Conservation (phyloP, 257 asterid species). For the Solanum medicagineum region DNA sequence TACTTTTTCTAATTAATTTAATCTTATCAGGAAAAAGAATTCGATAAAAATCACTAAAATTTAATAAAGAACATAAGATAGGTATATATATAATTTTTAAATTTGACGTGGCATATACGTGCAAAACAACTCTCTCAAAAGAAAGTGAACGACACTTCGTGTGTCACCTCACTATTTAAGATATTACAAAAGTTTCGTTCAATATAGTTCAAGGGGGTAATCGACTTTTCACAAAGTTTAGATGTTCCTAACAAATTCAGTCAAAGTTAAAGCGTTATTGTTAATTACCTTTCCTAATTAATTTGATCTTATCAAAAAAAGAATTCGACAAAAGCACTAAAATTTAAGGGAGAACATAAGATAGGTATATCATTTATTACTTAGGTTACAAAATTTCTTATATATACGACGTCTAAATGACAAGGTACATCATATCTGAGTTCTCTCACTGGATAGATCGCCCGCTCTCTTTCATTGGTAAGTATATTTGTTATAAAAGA, state of each 20-base stretch:
- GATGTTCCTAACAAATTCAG: too few relatives aligned
- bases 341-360: too few relatives aligned
- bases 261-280: not conserved
- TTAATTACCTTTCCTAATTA: not conserved
- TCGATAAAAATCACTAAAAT: not conserved
- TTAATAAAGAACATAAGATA: not conserved
- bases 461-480: not conserved
- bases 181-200: too few relatives aligned
- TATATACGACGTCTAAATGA: not conserved
- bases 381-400: not conserved
- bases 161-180: too few relatives aligned
- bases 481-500: not conserved
- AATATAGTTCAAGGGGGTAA: too few relatives aligned
- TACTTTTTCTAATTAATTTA: too few relatives aligned
- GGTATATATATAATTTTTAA: not conserved
- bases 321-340: not conserved
- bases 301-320: too few relatives aligned
- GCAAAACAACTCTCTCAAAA: too few relatives aligned
- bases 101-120: too few relatives aligned
- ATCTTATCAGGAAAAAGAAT: too few relatives aligned
- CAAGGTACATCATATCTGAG: not conserved
- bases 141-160: too few relatives aligned
- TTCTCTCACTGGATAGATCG: not conserved
- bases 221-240: too few relatives aligned
- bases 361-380: not conserved